phyloP scores from a whole-genome alignment of 345 rosid genomes.

The Erodium maritimum region DNA sequence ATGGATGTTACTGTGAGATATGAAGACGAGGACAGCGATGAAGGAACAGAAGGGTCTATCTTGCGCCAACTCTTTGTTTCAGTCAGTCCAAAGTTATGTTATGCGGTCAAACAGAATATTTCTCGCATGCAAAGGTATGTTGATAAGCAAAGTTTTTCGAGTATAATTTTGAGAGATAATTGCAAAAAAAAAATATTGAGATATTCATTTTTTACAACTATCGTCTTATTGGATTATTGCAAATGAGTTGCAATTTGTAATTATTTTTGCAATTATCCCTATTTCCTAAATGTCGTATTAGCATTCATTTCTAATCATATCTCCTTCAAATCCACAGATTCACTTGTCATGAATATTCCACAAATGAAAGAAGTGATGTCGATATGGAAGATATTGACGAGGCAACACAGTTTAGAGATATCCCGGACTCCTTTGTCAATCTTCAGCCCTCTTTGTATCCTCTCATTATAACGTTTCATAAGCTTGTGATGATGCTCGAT shows the following conservation, averaged over 20 bases:
- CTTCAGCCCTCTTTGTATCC: slow-evolving; percentile 26
- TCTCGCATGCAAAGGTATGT: slow-evolving; percentile 32
- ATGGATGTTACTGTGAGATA: background rate
- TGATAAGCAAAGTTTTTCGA: too few relatives aligned
- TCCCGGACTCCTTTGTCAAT: slow-evolving; percentile 31
- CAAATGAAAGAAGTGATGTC: slow-evolving; percentile 8
- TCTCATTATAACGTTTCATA: slow-evolving; percentile 38
- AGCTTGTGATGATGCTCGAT: slow-evolving; percentile 51
- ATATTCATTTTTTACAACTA: too few relatives aligned
- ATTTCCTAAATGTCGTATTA: too few relatives aligned
- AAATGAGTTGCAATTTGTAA: too few relatives aligned
- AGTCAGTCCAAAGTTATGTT: slow-evolving; percentile 34
- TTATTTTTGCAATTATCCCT: too few relatives aligned
- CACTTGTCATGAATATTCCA: slow-evolving; percentile 14
- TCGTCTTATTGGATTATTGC: too few relatives aligned
- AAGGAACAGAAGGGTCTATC: slow-evolving; percentile 4
- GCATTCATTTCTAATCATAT: background rate
- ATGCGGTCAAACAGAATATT: slow-evolving; percentile 33
- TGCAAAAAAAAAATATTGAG: too few relatives aligned
- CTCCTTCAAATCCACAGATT: slow-evolving; percentile 19
- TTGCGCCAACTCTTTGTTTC: slow-evolving; percentile 46
- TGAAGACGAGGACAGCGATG: background rate
- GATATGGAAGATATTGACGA: slow-evolving; percentile 23
- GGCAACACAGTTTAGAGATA: slow-evolving; percentile 24
- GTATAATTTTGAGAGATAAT: too few relatives aligned